Percentiles rank a stretch among this genome's conserved stretches.
phyloP scores from a whole-genome alignment of 2,329 filamentous ascomycete genomes.

The Juglanconis oblonga region DNA sequence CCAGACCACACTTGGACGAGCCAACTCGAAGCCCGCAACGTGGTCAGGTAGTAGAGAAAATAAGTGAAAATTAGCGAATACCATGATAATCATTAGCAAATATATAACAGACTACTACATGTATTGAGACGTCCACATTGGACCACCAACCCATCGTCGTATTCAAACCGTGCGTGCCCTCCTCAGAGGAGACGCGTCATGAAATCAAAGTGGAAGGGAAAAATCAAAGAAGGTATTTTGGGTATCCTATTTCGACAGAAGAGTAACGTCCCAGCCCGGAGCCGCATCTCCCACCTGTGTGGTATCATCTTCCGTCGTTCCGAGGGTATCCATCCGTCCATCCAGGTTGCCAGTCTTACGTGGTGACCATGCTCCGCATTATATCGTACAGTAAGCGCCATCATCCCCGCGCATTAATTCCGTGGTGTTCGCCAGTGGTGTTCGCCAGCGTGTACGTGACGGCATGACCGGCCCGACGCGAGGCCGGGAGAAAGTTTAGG shows the following conservation, averaged over 20 bases:
- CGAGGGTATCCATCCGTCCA: background rate
- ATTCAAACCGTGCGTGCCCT: too few species aligned
- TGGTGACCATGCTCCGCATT: background rate
- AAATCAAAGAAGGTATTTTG: conserved; percentile 6
- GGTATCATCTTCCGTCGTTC: background rate
- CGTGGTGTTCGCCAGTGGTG: background rate
- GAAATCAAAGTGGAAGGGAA: background rate
- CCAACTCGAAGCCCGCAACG: background rate
- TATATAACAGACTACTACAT: background rate
- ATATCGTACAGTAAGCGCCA: conserved; percentile 8
- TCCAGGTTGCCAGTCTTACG: background rate
- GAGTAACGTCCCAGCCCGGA: background rate
- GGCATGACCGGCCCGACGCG: too few species aligned
- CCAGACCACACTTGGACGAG: background rate
- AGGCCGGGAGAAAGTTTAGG: too few species aligned
- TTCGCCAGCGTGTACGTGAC: background rate
- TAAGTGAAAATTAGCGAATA: background rate
- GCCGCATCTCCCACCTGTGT: background rate
- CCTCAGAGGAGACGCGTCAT: too few species aligned
- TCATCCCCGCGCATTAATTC: background rate
- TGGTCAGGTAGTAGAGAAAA: background rate
- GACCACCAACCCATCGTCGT: too few species aligned
- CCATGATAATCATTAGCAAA: conserved; percentile 5
- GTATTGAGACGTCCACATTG: too few species aligned
- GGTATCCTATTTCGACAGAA: conserved; percentile 18